Conservation (phyloP, 768 basidiomycete species). For the Russula emetica region DNA sequence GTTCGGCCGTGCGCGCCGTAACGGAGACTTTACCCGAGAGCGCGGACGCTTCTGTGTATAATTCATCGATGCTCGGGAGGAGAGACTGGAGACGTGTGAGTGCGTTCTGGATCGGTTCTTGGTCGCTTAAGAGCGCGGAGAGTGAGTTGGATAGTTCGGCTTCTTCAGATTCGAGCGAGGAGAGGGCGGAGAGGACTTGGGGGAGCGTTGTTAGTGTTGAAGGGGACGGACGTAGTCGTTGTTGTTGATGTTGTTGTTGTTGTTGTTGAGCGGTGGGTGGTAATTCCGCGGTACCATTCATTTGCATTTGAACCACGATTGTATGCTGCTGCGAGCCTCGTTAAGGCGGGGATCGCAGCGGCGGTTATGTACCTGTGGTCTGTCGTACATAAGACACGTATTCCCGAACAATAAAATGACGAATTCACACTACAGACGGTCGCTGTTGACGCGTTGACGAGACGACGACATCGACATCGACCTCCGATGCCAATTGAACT, state of each 20-base stretch:
- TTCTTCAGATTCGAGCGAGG: constrained; percentile 72
- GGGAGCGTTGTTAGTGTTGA: constrained; percentile 52
- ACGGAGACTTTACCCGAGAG: constrained; percentile 56
- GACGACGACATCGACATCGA: neutral
- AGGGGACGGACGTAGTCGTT: constrained; percentile 27
- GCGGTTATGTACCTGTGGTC: neutral
- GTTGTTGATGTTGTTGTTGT: neutral
- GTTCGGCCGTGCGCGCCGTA: constrained; percentile 77
- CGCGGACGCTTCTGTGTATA: constrained; percentile 52
- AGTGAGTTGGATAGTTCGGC: constrained; percentile 70
- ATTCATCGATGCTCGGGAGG: constrained; percentile 56
- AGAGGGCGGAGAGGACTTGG: constrained; percentile 71
- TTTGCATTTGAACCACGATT: constrained; percentile 11
- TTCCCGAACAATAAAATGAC: neutral
- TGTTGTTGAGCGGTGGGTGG: neutral
- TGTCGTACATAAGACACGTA: neutral
- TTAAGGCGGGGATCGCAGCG: neutral
- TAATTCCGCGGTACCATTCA: constrained; percentile 17
- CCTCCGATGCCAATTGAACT: too few relatives aligned
- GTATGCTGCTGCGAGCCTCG: neutral
- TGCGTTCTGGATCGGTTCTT: constrained; percentile 60
- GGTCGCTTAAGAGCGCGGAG: constrained; percentile 61
- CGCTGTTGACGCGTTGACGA: neutral
- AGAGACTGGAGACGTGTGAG: constrained; percentile 59
- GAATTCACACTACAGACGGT: neutral